phyloP scores from a whole-genome alignment of 345 rosid genomes.

The Eucalyptus melliodora region DNA sequence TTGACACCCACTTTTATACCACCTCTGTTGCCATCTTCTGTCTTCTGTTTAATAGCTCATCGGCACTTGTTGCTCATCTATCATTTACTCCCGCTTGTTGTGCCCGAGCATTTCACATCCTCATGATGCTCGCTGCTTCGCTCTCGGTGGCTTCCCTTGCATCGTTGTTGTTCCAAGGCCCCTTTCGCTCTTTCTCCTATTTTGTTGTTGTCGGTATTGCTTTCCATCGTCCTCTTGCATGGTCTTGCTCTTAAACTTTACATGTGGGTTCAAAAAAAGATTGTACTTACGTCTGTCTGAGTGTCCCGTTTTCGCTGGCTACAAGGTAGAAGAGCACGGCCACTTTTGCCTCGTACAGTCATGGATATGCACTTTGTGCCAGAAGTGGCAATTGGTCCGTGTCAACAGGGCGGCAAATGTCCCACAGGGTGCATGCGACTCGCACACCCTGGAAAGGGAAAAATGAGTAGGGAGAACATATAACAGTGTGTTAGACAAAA shows the following conservation, averaged over 20 bases:
- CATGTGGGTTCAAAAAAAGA: background rate
- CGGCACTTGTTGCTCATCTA: background rate
- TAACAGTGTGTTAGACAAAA: too few relatives aligned
- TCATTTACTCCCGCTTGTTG: background rate
- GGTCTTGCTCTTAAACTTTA: background rate
- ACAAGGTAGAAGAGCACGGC: background rate
- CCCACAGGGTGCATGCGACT: fast-evolving
- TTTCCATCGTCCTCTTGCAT: background rate
- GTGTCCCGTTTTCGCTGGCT: background rate
- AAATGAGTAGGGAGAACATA: background rate
- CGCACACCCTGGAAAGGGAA: background rate
- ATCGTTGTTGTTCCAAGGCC: background rate
- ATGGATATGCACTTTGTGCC: background rate
- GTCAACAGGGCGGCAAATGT: background rate
- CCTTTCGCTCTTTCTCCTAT: too few relatives aligned
- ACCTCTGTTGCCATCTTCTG: background rate
- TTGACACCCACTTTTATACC: background rate
- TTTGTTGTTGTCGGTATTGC: too few relatives aligned
- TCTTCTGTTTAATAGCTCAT: background rate
- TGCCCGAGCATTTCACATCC: background rate
- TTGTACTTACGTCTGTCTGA: background rate
- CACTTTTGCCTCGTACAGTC: background rate
- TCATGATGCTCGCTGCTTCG: background rate
- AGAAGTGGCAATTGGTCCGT: background rate
- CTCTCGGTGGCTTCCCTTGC: background rate